Evolutionary conservation across 805 yeast genomes (phyloP), one percentile per base, ranked within the genome.

Genomic region (Yarrowia deformans): DNA sequence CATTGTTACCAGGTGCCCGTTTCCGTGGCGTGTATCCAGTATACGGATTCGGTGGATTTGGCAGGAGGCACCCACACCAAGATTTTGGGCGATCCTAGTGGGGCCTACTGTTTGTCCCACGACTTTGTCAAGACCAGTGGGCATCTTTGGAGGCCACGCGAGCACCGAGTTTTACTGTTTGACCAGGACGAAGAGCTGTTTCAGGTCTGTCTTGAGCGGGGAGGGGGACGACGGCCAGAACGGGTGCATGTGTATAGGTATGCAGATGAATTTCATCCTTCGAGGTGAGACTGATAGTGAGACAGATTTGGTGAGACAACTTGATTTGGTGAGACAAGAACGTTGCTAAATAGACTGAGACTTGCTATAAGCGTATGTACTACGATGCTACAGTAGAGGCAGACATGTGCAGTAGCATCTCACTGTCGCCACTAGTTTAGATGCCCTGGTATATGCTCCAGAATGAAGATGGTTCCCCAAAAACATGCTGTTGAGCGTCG

Each of bases 51-150:
- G 3, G 63, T 56, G 16, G 63, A 56, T 12, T n/a, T 56, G n/a
- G 63, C 63, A 16, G 63, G 63, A 29, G 63, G 63, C 35, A 56
- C 63, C 8, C 63, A 56, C 48, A 56, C 63, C n/a, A 56, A 56
- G 43, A 56, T 56, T n/a, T 19, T 56, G 32, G 29, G 48, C 8
- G 63, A 56, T 9, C 8, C 37, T 29, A 40, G 48, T 12, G 48
- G 63, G 14, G 6, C 23, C 7, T 56, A 40, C 29, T 56, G 63
- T 8, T 10, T 56, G 16, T 56, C 63, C 10, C 63, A 56, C 34
- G 63, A 40, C 37, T 56, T 40, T 42, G 48, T 40, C 37, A 56
- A 56, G 35, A 56, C 63, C 14, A 40, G 48, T 29, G 63, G 63
- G 5, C 63, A 56, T 29, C 9, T 56, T 9, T 56, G 63, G 63